These are phyloP conservation scores for Gaeumannomyces sp. DNA, from an alignment of 2,329 filamentous ascomycete genomes.

Conservation along the genomic window DNA sequence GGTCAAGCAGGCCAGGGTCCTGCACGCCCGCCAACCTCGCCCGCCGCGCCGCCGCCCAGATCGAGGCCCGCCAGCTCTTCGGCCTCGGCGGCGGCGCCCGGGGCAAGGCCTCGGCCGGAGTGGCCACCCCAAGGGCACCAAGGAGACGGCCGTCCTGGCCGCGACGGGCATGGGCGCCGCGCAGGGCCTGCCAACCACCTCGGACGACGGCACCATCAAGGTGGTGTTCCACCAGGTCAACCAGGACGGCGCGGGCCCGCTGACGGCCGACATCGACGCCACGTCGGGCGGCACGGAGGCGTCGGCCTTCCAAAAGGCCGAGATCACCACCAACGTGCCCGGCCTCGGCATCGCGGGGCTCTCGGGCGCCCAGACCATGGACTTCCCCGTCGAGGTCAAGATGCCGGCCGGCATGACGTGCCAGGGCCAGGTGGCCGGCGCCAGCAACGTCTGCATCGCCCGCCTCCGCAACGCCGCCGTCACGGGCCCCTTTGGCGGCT, in stretches of 20 bases:
- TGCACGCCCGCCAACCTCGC: conserved; percentile 17
- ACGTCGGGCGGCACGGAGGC: conserved; percentile 58
- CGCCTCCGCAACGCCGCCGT: conserved; percentile 55
- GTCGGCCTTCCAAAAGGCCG: conserved; percentile 52
- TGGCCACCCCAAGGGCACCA: conserved; percentile 31
- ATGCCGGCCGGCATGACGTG: conserved; percentile 66
- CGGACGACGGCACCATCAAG: conserved; percentile 53
- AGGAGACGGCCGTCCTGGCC: conserved; percentile 47
- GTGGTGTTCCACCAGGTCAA: conserved; percentile 67
- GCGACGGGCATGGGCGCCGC: conserved; percentile 47
- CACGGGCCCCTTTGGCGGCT: conserved; percentile 62
- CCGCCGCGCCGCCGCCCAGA: conserved; percentile 15
- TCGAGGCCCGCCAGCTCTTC: conserved; percentile 15
- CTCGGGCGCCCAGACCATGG: conserved; percentile 52
- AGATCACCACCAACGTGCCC: conserved; percentile 55
- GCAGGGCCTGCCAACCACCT: conserved; percentile 53
- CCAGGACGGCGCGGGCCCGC: conserved; percentile 62
- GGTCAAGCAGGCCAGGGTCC: conserved; percentile 13
- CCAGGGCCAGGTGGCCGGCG: conserved; percentile 51
- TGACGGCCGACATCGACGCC: conserved; percentile 53
- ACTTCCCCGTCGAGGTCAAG: conserved; percentile 59
- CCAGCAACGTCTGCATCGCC: conserved; percentile 57
- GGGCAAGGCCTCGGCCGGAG: conserved; percentile 27
- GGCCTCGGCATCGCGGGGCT: conserved; percentile 50
- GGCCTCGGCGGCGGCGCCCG: conserved; percentile 20